These are phyloP conservation scores for Xylaria acuta DNA, from an alignment of 495 filamentous ascomycete genomes.

Conservation along the genomic window DNA sequence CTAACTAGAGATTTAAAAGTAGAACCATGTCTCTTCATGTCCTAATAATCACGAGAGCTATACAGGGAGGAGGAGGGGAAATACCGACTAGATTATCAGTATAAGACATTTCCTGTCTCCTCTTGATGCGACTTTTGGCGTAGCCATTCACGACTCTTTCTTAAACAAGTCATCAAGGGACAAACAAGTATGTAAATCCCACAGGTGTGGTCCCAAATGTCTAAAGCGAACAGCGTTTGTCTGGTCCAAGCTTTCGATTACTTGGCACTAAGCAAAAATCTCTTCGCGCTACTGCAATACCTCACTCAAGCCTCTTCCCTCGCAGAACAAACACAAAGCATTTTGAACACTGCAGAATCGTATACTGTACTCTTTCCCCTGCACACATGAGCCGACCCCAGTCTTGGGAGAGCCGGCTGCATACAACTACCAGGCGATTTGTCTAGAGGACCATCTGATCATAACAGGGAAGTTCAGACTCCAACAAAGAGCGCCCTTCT, in stretches of 20 bases:
- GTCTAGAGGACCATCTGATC: background rate
- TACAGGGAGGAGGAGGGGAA: background rate
- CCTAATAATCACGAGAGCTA: background rate
- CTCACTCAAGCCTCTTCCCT: background rate
- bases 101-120: background rate
- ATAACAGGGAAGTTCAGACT: background rate
- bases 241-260: constrained; percentile 22
- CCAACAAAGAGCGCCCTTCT: background rate
- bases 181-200: background rate
- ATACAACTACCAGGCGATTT: background rate
- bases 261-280: constrained; percentile 16
- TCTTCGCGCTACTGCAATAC: constrained; percentile 14
- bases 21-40: background rate
- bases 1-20: background rate
- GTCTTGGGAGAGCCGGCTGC: background rate
- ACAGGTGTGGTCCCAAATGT: background rate
- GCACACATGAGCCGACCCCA: background rate
- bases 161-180: background rate
- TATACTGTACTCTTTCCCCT: too few species aligned
- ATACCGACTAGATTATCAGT: too few species aligned
- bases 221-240: background rate
- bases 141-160: background rate
- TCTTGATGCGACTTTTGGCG: background rate
- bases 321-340: background rate
- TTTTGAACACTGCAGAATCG: background rate